These are phyloP conservation scores for Thoreauomyces humboldtii DNA, from an alignment of 192 early-diverging fungal genomes.

Conservation along the genomic window DNA sequence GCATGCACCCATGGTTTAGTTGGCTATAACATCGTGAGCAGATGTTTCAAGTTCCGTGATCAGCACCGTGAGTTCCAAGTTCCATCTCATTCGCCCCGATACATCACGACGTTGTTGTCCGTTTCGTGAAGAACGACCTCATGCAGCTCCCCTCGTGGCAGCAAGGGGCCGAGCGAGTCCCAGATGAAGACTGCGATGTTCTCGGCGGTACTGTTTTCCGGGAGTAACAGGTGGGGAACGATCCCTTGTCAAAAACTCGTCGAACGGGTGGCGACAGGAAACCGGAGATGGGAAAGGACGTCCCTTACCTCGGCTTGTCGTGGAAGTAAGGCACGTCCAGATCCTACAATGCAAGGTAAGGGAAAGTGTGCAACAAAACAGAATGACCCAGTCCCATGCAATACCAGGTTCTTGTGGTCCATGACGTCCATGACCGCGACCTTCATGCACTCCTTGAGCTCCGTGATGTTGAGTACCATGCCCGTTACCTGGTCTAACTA, in stretches of 20 bases:
- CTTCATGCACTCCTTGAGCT: constrained; percentile 78
- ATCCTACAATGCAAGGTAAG: too few relatives aligned
- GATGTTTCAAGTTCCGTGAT: too few relatives aligned
- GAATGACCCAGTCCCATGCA: too few relatives aligned
- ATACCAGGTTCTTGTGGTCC: constrained; percentile 85
- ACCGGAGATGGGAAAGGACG: too few relatives aligned
- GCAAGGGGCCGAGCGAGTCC: constrained; percentile 50
- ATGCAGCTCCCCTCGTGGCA: constrained; percentile 37
- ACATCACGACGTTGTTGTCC: constrained; percentile 65
- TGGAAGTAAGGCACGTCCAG: constrained; percentile 77
- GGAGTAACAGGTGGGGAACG: too few relatives aligned
- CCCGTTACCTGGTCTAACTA: constrained; percentile 74
- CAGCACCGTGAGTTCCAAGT: too few relatives aligned
- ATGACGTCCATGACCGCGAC: constrained; percentile 68
- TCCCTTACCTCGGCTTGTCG: constrained; percentile 53
- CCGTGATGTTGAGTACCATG: constrained; percentile 83
- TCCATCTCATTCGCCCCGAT: constrained; percentile 71
- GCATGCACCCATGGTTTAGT: too few relatives aligned
- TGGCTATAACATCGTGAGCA: too few relatives aligned
- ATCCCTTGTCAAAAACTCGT: too few relatives aligned
- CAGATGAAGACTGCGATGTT: constrained; percentile 87
- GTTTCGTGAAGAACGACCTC: constrained; percentile 70
- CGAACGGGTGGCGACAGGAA: too few relatives aligned
- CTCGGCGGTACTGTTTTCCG: constrained; percentile 85
- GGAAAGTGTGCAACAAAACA: too few relatives aligned